phyloP scores from a whole-genome alignment of 805 yeast genomes.

The Torulaspora maleeae region DNA sequence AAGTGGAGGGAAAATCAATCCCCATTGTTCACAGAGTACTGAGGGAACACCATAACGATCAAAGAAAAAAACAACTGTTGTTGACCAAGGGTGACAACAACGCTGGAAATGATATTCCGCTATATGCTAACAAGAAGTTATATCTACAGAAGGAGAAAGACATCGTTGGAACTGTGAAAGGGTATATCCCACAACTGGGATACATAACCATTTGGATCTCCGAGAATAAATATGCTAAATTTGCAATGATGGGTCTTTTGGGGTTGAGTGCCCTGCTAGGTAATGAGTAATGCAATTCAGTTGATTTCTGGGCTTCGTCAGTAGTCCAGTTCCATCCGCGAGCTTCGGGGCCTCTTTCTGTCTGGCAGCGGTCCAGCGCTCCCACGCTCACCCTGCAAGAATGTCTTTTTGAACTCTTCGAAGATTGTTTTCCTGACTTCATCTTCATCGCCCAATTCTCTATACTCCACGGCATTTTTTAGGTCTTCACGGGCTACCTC shows the following conservation, averaged over 20 bases:
- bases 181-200: slow-evolving; percentile 83
- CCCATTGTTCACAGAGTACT: slow-evolving; percentile 97
- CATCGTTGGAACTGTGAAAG: slow-evolving; percentile 87
- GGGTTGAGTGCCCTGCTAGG: slow-evolving; percentile 64
- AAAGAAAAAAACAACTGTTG: slow-evolving; percentile 52
- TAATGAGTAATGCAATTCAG: slow-evolving; percentile 40
- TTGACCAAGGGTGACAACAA: slow-evolving; percentile 97
- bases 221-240: slow-evolving; percentile 80
- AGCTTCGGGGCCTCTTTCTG: slow-evolving; percentile 26
- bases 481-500: slow-evolving; percentile 34
- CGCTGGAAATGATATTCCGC: slow-evolving; percentile 81
- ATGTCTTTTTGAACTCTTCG: slow-evolving; percentile 30
- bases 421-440: slow-evolving; percentile 31
- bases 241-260: slow-evolving; percentile 67
- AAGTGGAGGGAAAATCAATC: slow-evolving; percentile 67
- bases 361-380: slow-evolving; percentile 20
- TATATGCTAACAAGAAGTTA: slow-evolving; percentile 70
- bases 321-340: slow-evolving; percentile 35
- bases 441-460: slow-evolving; percentile 35
- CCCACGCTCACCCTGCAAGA: slow-evolving; percentile 18
- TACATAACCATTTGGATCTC: slow-evolving; percentile 87
- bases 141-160: slow-evolving; percentile 76
- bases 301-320: slow-evolving; percentile 10
- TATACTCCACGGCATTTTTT: slow-evolving; percentile 33
- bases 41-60: slow-evolving; percentile 64